phyloP scores from a whole-genome alignment of 768 basidiomycete genomes.

The Mycena vulgaris region DNA sequence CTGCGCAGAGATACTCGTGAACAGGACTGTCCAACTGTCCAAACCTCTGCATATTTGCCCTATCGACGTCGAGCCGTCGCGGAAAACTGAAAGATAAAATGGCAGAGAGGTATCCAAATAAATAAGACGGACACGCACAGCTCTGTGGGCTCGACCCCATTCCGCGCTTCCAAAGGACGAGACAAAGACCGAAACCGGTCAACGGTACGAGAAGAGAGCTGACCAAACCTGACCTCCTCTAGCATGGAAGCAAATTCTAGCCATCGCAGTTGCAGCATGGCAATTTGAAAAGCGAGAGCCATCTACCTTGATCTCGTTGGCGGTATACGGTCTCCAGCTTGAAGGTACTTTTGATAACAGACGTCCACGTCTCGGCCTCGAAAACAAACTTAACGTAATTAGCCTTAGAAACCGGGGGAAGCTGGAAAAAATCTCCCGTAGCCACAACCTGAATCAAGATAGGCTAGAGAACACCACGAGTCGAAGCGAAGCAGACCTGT shows the following conservation, averaged over 20 bases:
- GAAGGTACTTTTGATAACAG: constrained; percentile 83
- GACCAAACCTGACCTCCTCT: constrained; percentile 97
- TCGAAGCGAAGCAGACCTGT: constrained; percentile 67
- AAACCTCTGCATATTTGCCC: constrained; percentile 84
- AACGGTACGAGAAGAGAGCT: constrained; percentile 74
- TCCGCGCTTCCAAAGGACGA: constrained; percentile 78
- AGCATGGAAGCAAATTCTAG: constrained; percentile 95
- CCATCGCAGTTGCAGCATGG: not conserved
- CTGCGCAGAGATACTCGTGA: constrained; percentile 68
- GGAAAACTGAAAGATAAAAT: constrained; percentile 65
- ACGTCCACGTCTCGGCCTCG: constrained; percentile 84
- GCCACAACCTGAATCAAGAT: constrained; percentile 61
- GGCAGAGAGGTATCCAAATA: constrained; percentile 45
- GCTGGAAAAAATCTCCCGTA: constrained; percentile 98
- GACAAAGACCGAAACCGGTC: constrained; percentile 76
- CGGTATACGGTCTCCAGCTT: constrained; percentile 97
- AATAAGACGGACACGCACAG: constrained; percentile 74
- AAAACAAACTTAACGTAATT: constrained; percentile 88
- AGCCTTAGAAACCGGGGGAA: constrained; percentile 87
- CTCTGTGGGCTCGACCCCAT: constrained; percentile 91
- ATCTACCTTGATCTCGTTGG: constrained; percentile 94
- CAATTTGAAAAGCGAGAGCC: not conserved
- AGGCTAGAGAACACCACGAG: too few species aligned
- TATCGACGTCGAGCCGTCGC: constrained; percentile 90
- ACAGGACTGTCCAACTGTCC: constrained; percentile 67